A percentile compares a stretch with the other conserved stretches of the same genome.
phyloP scores from a whole-genome alignment of 2,329 filamentous ascomycete species.

The Colletotrichum ledebouriae region DNA sequence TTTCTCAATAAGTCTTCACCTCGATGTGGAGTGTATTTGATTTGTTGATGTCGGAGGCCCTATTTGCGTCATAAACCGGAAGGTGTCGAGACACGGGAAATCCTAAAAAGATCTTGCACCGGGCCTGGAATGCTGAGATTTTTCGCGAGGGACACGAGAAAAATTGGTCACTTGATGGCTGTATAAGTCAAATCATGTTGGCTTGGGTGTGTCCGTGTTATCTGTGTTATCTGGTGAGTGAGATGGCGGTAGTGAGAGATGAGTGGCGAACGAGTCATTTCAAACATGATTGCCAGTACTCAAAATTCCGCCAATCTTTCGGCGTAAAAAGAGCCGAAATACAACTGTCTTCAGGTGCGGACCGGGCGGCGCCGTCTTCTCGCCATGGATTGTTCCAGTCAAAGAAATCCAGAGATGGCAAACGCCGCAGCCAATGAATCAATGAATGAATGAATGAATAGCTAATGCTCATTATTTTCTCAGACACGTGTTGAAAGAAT shows the following conservation, averaged over 20 bases:
- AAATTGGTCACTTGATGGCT: too few species aligned
- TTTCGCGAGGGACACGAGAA: too few species aligned
- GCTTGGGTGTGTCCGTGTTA: too few species aligned
- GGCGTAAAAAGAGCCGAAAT: background rate
- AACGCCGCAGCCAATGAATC: background rate
- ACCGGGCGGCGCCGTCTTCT: slow-evolving; percentile 2
- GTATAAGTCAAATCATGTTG: too few species aligned
- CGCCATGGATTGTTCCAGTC: background rate
- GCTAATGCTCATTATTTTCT: background rate
- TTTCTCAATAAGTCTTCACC: too few species aligned
- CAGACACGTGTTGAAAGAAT: slow-evolving; percentile 9
- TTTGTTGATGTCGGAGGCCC: background rate
- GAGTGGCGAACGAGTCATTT: slow-evolving; percentile 17
- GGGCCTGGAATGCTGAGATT: too few species aligned
- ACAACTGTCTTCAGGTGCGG: background rate
- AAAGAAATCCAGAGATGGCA: slow-evolving; percentile 12
- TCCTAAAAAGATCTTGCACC: too few species aligned
- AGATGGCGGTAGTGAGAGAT: background rate
- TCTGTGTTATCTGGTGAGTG: too few species aligned
- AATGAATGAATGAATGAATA: background rate
- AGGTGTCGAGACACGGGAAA: too few species aligned
- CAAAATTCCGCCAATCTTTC: background rate
- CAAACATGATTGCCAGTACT: too few species aligned
- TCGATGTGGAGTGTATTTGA: too few species aligned
- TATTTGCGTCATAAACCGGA: background rate